Evolutionary conservation across 2,329 filamentous ascomycete species (phyloP).

Genomic region (Elsinoe arachidis): DNA sequence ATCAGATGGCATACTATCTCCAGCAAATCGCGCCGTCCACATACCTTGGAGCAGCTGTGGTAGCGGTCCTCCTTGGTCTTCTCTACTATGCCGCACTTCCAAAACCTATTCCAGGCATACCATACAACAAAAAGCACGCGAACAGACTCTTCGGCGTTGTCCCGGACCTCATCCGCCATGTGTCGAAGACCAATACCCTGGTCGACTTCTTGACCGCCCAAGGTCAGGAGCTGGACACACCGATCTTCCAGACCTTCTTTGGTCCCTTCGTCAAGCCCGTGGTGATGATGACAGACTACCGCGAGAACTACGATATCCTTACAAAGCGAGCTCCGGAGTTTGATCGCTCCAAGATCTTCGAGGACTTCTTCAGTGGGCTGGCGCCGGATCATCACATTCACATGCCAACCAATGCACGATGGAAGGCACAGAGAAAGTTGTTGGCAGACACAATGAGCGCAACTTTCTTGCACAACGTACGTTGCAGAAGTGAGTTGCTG

Average conservation of each 20-base stretch:
- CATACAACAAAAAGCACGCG: slow-evolving; percentile 35
- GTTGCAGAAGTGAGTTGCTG: neutral
- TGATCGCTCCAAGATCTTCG: slow-evolving; percentile 33
- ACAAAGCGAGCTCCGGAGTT: slow-evolving; percentile 39
- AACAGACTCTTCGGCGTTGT: slow-evolving; percentile 36
- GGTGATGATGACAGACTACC: slow-evolving; percentile 37
- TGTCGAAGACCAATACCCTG: slow-evolving; percentile 13
- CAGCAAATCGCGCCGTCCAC: neutral
- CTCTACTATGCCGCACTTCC: slow-evolving; percentile 28
- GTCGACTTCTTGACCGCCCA: slow-evolving; percentile 16
- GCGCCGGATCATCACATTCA: slow-evolving; percentile 21
- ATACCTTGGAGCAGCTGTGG: neutral
- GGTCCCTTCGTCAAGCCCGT: slow-evolving; percentile 36
- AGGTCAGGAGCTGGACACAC: slow-evolving; percentile 26
- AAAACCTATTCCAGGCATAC: slow-evolving; percentile 39
- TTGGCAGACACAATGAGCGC: slow-evolving; percentile 24
- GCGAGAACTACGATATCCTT: slow-evolving; percentile 39
- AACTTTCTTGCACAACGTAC: slow-evolving; percentile 21
- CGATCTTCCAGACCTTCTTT: slow-evolving; percentile 42
- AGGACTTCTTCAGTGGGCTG: slow-evolving; percentile 20
- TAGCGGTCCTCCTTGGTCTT: slow-evolving; percentile 6
- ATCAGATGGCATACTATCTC: neutral
- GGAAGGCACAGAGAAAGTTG: slow-evolving; percentile 21
- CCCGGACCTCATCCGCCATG: slow-evolving; percentile 33
- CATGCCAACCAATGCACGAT: slow-evolving; percentile 20